Percentiles rank a stretch among this genome's conserved stretches.
Evolutionary conservation across 805 yeast genomes (phyloP).

Genomic region (Candida vartiovaarae): DNA sequence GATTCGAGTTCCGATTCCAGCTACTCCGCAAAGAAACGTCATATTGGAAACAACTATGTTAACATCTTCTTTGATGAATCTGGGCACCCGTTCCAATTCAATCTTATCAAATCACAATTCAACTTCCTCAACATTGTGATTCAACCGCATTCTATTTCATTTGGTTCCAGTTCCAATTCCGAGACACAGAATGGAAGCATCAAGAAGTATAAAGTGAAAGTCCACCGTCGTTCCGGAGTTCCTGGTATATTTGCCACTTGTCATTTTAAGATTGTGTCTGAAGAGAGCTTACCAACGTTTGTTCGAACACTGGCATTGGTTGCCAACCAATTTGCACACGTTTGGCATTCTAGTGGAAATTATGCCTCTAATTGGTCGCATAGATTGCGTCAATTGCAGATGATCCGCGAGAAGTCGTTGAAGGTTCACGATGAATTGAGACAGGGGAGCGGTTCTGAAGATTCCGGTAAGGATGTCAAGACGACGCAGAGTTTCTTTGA

Average conservation of each 20-base stretch:
- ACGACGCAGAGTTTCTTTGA: conserved; percentile 18
- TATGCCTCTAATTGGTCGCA: conserved; percentile 62
- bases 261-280: conserved; percentile 64
- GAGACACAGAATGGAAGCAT: conserved; percentile 14
- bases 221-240: conserved; percentile 58
- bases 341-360: conserved; percentile 59
- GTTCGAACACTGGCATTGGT: conserved; percentile 60
- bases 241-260: conserved; percentile 74
- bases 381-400: conserved; percentile 48
- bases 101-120: conserved; percentile 68
- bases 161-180: conserved; percentile 4
- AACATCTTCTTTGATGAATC: conserved; percentile 79
- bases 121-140: conserved; percentile 77
- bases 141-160: conserved; percentile 44
- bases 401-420: conserved; percentile 27
- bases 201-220: conserved; percentile 53
- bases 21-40: conserved; percentile 62
- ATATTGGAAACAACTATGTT: conserved; percentile 81
- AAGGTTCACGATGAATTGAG: conserved; percentile 10
- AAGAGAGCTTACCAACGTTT: conserved; percentile 50
- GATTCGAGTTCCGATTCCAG: conserved; percentile 27
- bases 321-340: conserved; percentile 65
- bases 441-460: conserved; percentile 4
- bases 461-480: conserved; percentile 8
- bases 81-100: conserved; percentile 58